Conservation (phyloP, 805 yeast genomes). For the Ogataea salicorniae region DNA sequence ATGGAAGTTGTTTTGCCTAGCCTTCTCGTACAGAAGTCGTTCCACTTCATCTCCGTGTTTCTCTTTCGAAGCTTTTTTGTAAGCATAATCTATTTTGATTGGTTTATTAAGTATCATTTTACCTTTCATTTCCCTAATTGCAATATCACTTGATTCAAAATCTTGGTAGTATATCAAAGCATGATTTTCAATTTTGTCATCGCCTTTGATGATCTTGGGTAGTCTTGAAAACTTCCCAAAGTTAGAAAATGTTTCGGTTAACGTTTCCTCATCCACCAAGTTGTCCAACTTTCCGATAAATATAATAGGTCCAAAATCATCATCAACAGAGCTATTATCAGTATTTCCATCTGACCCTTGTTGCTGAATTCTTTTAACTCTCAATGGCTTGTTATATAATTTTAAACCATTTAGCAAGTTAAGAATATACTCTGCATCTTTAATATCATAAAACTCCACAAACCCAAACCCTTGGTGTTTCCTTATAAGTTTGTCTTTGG, state of each 20-base stretch:
- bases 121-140: constrained; percentile 63
- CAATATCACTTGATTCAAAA: constrained; percentile 67
- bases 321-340: constrained; percentile 6
- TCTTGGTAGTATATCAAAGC: constrained; percentile 63
- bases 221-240: constrained; percentile 57
- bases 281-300: constrained; percentile 60
- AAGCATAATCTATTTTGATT: constrained; percentile 63
- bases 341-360: constrained; percentile 8
- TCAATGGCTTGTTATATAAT: constrained; percentile 56
- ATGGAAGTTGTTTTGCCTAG: constrained; percentile 19
- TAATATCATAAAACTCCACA: constrained; percentile 55
- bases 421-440: constrained; percentile 68
- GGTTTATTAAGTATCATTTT: constrained; percentile 63
- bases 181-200: constrained; percentile 49
- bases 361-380: constrained; percentile 42
- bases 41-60: constrained; percentile 80
- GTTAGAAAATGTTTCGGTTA: constrained; percentile 53
- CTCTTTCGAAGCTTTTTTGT: constrained; percentile 53
- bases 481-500: constrained; percentile 68
- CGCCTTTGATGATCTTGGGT: constrained; percentile 47
- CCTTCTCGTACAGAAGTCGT: constrained; percentile 52
- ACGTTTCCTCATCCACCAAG: constrained; percentile 54
- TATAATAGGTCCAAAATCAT: constrained; percentile 44
- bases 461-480: constrained; percentile 87
- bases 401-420: constrained; percentile 55